phyloP scores from a whole-genome alignment of 345 rosid species.

The Odontarrhena argentea region DNA sequence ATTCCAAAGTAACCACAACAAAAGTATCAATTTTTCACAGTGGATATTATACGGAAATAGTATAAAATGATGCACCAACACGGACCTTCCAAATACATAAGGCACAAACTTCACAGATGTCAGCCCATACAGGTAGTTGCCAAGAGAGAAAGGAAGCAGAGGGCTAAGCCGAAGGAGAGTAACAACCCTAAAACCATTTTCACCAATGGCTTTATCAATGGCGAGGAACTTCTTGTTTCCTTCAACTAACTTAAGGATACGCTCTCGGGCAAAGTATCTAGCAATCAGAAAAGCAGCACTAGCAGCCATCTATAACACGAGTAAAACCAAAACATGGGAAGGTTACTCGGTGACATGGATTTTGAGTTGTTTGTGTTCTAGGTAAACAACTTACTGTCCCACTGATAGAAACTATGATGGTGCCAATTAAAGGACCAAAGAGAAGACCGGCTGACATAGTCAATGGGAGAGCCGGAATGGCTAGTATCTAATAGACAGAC shows the following conservation, averaged over 20 bases:
- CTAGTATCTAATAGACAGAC: constrained; percentile 62
- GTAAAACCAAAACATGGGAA: constrained; percentile 26
- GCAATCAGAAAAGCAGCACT: constrained; percentile 92
- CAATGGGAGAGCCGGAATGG: constrained; percentile 93
- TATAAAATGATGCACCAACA: constrained; percentile 15
- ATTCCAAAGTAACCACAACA: not conserved
- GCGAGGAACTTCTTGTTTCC: constrained; percentile 97
- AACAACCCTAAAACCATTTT: constrained; percentile 89
- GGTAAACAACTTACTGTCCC: constrained; percentile 71
- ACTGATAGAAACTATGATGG: constrained; percentile 94
- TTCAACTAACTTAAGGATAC: constrained; percentile 88
- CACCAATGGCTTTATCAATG: constrained; percentile 96
- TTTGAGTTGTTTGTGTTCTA: not conserved
- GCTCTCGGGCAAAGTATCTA: constrained; percentile 95
- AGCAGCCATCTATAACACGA: constrained; percentile 73
- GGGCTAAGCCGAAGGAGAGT: constrained; percentile 95
- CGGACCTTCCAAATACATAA: constrained; percentile 91
- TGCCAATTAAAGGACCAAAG: constrained; percentile 83
- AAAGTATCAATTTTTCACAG: not conserved
- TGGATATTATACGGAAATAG: not conserved
- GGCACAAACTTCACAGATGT: constrained; percentile 94
- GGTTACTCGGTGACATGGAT: not conserved
- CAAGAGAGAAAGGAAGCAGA: constrained; percentile 93
- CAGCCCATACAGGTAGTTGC: constrained; percentile 90
- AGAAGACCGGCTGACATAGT: constrained; percentile 99